Percentiles rank a stretch among this genome's conserved stretches.
These are phyloP conservation scores for Backusella macrospora DNA, from an alignment of 192 early-diverging fungal genomes.

Conservation along the genomic window DNA sequence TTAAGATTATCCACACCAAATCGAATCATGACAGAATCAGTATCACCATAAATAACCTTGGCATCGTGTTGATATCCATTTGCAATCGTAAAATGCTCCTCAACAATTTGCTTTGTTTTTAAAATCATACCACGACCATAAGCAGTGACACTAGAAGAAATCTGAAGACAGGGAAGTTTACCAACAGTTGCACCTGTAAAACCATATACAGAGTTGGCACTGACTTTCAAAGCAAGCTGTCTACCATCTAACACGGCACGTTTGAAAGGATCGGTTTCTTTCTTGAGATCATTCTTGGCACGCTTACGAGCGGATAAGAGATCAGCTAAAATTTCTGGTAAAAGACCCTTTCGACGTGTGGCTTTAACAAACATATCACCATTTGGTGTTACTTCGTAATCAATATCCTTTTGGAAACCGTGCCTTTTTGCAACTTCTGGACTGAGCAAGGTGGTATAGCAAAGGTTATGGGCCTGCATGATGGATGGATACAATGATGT, in stretches of 20 bases:
- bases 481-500: slow-evolving; percentile 98
- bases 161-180: slow-evolving; percentile 88
- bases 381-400: slow-evolving; percentile 90
- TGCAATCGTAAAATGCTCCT: slow-evolving; percentile 76
- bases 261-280: slow-evolving; percentile 96
- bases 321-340: slow-evolving; percentile 89
- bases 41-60: slow-evolving; percentile 96
- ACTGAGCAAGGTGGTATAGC: slow-evolving; percentile 88
- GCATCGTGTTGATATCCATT: slow-evolving; percentile 92
- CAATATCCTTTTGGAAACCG: slow-evolving; percentile 71
- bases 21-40: slow-evolving; percentile 99
- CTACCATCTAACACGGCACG: slow-evolving; percentile 93
- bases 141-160: slow-evolving; percentile 91
- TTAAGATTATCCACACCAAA: slow-evolving; percentile 83
- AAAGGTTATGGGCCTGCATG: slow-evolving; percentile 99
- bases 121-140: slow-evolving; percentile 98
- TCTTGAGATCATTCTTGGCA: slow-evolving; percentile 92
- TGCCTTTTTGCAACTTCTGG: slow-evolving; percentile 60
- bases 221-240: slow-evolving; percentile 90
- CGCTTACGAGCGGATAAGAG: slow-evolving; percentile 89
- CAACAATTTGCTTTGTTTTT: slow-evolving; percentile 80
- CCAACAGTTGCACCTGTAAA: slow-evolving; percentile 96
- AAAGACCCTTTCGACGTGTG: slow-evolving; percentile 72
- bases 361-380: slow-evolving; percentile 90
- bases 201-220: slow-evolving; percentile 97